phyloP scores from a whole-genome alignment of 2,329 filamentous ascomycete genomes.

The Fonsecaea pedrosoi region DNA sequence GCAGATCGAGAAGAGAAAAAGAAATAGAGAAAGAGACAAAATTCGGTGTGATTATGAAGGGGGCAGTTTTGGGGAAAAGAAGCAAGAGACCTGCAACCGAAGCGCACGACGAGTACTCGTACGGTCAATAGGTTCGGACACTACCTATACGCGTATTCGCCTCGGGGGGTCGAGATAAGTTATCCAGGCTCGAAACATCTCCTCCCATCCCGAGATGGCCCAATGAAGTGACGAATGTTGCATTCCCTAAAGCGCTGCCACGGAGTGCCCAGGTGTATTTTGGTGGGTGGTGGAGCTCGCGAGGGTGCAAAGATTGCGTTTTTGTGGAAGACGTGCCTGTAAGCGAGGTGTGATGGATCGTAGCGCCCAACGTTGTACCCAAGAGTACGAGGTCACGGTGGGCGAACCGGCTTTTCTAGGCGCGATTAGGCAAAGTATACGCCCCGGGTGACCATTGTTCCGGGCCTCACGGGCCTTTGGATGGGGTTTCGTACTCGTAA shows the following conservation, averaged over 20 bases:
- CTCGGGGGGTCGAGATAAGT: neutral
- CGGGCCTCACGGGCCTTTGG: slow-evolving; percentile 2
- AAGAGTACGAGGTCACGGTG: neutral
- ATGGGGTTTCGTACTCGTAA: too few species aligned
- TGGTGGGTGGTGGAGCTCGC: slow-evolving; percentile 18
- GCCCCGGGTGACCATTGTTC: slow-evolving; percentile 20
- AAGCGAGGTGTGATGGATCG: slow-evolving; percentile 21
- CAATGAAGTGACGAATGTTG: slow-evolving; percentile 46
- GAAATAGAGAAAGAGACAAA: slow-evolving; percentile 50
- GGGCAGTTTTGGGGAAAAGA: neutral
- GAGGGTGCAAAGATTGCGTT: slow-evolving; percentile 15
- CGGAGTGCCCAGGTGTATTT: neutral
- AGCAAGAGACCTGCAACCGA: neutral
- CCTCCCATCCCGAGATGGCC: neutral
- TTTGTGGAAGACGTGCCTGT: slow-evolving; percentile 9
- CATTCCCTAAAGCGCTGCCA: slow-evolving; percentile 51
- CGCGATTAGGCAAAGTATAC: slow-evolving; percentile 28
- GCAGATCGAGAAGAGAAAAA: slow-evolving; percentile 65
- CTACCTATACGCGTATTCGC: neutral
- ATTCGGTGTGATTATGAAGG: neutral
- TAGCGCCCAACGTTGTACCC: neutral
- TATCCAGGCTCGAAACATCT: neutral
- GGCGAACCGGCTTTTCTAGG: slow-evolving; percentile 10
- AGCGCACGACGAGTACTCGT: neutral
- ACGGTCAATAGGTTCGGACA: neutral